Conservation (phyloP, 2,329 filamentous ascomycete species). For the Sclerotinia nivalis region DNA sequence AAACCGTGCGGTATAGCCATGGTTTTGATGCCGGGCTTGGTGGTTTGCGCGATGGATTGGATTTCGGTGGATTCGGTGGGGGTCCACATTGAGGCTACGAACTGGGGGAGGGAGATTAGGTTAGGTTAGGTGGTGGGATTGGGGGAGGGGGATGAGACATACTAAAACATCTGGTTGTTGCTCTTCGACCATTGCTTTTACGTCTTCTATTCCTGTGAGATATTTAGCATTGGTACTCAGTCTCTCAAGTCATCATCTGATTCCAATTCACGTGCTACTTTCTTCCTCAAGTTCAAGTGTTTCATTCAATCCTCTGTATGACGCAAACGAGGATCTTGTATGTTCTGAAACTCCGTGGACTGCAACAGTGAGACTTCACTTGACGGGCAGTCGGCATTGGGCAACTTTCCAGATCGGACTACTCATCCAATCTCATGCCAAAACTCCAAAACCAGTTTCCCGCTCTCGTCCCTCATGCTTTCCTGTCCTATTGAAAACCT, state of each 20-base stretch:
- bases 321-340: neutral
- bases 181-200: constrained; percentile 53
- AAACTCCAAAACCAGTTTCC: neutral
- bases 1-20: constrained; percentile 56
- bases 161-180: constrained; percentile 57
- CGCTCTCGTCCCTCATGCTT: neutral
- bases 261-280: neutral
- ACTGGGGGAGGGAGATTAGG: constrained; percentile 44
- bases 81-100: constrained; percentile 59
- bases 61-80: constrained; percentile 26
- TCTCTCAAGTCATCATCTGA: no score
- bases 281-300: accelerated
- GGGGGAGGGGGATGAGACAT: constrained; percentile 32
- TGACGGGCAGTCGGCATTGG: accelerated
- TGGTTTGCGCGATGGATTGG: constrained; percentile 46
- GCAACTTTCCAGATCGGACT: neutral
- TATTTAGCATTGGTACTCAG: neutral
- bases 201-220: constrained; percentile 53
- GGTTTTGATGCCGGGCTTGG: constrained; percentile 51
- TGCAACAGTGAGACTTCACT: neutral
- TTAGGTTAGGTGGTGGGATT: neutral
- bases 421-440: neutral
- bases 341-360: neutral
- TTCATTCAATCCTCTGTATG: neutral
- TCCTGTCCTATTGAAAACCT: no score